Base-by-base conservation (phyloP, 164 flowering plant species). In the Malania oleifera region DNA sequence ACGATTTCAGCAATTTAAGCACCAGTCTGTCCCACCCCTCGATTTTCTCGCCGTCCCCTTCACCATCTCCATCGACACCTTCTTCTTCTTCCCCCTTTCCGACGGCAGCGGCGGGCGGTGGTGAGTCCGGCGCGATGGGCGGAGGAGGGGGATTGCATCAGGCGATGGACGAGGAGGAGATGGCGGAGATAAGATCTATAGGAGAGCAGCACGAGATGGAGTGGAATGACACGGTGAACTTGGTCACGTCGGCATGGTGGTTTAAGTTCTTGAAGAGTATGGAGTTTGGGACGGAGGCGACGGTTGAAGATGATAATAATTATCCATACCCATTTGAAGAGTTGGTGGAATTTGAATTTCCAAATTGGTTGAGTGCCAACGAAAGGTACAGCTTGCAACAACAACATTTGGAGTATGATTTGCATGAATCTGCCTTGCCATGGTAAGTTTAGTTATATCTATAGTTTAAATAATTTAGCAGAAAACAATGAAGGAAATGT, bases 241-340 rank as follows among this genome's bases (percentile, higher is more conserved):
- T 88, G 66, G 80, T 84, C 7, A 81, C 83, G 2, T 90, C 95
- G 11, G 95, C 97, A 0, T 77, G 95, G 81, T 93, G 99, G 97
- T 83, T 78, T 52, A 81, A 83, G 76, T 83, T 77, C 67, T 64
- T 81, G 65, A 83, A 84, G 67, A 69, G 67, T 19, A 76, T 79
- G 81, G 92, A 83, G 56, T 58, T 62, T 34, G 70, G 59, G 24
- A 67, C 72, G 5, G 81, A 70, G 10, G 73, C 50, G 35, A 57
- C 41, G n/a, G 48, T 62, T 15, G 56, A 39, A 19, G 75, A 63
- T 1, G 76, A 75, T 56, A 75, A 73, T 53, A 81, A 75, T 34
- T 56, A 31, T 60, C 65, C n/a, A n/a, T n/a, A 62, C 52, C 65
- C 75, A 15, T 83, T 85, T 63, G 85, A 84, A 67, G 83, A 80